phyloP scores from a whole-genome alignment of 2,329 filamentous ascomycete genomes.

The Zymoseptoria brevis region DNA sequence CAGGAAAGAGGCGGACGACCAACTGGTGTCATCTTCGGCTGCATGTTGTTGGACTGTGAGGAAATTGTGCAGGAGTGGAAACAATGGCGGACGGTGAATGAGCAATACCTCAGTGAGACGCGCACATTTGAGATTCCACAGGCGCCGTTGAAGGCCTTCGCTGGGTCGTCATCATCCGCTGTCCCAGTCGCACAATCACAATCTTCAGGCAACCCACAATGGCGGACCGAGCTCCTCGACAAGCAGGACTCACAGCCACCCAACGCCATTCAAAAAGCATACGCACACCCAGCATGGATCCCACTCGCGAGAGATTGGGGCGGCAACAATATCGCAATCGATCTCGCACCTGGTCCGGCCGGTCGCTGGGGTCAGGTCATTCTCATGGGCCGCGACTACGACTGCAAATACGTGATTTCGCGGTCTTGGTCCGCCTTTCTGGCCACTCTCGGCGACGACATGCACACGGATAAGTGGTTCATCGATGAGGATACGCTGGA shows the following conservation, averaged over 20 bases:
- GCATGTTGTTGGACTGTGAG: slow-evolving; percentile 95
- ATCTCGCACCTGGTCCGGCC: slow-evolving; percentile 79
- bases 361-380: slow-evolving; percentile 97
- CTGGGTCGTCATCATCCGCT: slow-evolving; percentile 55
- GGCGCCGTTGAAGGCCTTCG: slow-evolving; percentile 63
- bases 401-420: slow-evolving; percentile 94
- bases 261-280: slow-evolving; percentile 80
- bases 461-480: slow-evolving; percentile 80
- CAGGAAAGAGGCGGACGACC: slow-evolving; percentile 88
- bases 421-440: slow-evolving; percentile 86
- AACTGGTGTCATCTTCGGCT: slow-evolving; percentile 85
- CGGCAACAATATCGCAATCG: slow-evolving; percentile 92
- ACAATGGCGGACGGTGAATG: slow-evolving; percentile 89
- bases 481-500: slow-evolving; percentile 90
- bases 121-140: slow-evolving; percentile 51
- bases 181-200: slow-evolving; percentile 28
- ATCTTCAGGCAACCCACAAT: slow-evolving; percentile 42
- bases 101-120: slow-evolving; percentile 65
- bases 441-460: slow-evolving; percentile 79
- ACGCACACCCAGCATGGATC: slow-evolving; percentile 92
- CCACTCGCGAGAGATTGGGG: slow-evolving; percentile 95
- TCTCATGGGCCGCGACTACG: slow-evolving; percentile 92
- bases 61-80: slow-evolving; percentile 97
- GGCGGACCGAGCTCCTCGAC: slow-evolving; percentile 76
- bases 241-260: slow-evolving; percentile 84